These are phyloP conservation scores for Coleophoma cylindrospora DNA, from an alignment of 2,329 filamentous ascomycete species.

Conservation along the genomic window DNA sequence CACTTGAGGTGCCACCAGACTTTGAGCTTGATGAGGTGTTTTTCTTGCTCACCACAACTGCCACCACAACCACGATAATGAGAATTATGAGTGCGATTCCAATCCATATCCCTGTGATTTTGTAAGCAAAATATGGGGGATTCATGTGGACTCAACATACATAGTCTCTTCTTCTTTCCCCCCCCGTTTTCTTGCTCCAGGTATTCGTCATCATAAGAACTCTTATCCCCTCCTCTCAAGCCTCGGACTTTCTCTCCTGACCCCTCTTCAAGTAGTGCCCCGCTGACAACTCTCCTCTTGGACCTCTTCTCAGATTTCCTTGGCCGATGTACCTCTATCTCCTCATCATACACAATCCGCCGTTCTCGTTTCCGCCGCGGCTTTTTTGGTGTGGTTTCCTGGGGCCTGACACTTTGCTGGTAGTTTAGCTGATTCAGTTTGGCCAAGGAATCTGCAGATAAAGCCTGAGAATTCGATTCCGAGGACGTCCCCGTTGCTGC, in stretches of 20 bases:
- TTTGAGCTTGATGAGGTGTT: slow-evolving; percentile 15
- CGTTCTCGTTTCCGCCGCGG: slow-evolving; percentile 13
- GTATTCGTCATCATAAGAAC: slow-evolving; percentile 32
- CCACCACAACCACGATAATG: slow-evolving; percentile 63
- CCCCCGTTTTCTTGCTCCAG: slow-evolving; percentile 26
- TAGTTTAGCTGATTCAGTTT: slow-evolving; percentile 24
- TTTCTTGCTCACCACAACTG: slow-evolving; percentile 56
- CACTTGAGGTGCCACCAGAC: slow-evolving; percentile 29
- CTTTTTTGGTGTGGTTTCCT: slow-evolving; percentile 18
- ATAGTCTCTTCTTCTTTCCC: slow-evolving; percentile 53
- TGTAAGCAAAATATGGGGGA: background rate
- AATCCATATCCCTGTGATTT: slow-evolving; percentile 40
- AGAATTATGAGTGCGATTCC: slow-evolving; percentile 49
- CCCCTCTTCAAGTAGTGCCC: slow-evolving; percentile 65
- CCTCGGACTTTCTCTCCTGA: slow-evolving; percentile 45
- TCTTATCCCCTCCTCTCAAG: slow-evolving; percentile 38
- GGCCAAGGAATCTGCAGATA: slow-evolving; percentile 25
- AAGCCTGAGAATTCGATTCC: slow-evolving; percentile 17
- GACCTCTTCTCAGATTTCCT: slow-evolving; percentile 21
- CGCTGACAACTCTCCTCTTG: slow-evolving; percentile 62
- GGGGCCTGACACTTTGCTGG: slow-evolving; percentile 9
- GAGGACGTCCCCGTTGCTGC: slow-evolving; percentile 11
- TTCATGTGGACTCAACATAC: slow-evolving; percentile 34
- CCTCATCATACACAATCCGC: slow-evolving; percentile 14
- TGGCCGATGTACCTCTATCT: slow-evolving; percentile 16